phyloP scores from a whole-genome alignment of 495 filamentous ascomycete genomes.

The Massariosphaeria phaeospora region DNA sequence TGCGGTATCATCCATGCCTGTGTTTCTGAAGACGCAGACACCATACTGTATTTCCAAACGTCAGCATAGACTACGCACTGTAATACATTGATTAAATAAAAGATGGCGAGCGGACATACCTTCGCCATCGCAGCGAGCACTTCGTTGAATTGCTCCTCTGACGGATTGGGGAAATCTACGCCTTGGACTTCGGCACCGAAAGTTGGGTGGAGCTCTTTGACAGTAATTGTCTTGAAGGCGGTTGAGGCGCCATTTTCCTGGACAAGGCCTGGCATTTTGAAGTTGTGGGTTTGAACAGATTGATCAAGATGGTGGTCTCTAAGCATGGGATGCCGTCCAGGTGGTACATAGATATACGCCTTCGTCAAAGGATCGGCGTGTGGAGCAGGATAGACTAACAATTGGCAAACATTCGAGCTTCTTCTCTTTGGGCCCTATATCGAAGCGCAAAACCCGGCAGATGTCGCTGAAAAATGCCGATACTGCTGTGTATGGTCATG shows the following conservation, averaged over 20 bases:
- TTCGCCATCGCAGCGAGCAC: conserved; percentile 47
- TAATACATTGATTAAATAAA: background rate
- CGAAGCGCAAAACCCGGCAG: no score
- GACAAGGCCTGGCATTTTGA: conserved; percentile 18
- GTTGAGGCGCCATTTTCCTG: background rate
- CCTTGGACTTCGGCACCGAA: conserved; percentile 51
- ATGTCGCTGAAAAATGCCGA: background rate
- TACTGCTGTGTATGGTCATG: background rate
- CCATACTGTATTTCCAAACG: conserved; percentile 55
- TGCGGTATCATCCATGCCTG: conserved; percentile 46
- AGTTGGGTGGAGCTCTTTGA: conserved; percentile 49
- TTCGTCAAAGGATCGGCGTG: background rate
- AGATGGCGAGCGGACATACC: conserved; percentile 32
- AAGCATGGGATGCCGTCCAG: conserved; percentile 1
- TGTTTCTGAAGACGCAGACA: conserved; percentile 51
- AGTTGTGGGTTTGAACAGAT: background rate
- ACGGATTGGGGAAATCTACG: conserved; percentile 46
- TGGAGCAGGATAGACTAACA: background rate
- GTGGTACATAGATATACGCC: conserved; percentile 10
- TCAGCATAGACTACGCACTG: no score
- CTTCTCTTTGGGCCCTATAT: no score
- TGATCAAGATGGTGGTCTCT: conserved; percentile 1
- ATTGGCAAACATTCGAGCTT: no score
- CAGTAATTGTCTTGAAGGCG: conserved; percentile 35
- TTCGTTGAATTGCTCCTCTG: conserved; percentile 45